Evolutionary conservation across 2,329 filamentous ascomycete species (phyloP), one percentile per base, ranked within the genome.

Genomic region (Colletotrichum higginsianum): DNA sequence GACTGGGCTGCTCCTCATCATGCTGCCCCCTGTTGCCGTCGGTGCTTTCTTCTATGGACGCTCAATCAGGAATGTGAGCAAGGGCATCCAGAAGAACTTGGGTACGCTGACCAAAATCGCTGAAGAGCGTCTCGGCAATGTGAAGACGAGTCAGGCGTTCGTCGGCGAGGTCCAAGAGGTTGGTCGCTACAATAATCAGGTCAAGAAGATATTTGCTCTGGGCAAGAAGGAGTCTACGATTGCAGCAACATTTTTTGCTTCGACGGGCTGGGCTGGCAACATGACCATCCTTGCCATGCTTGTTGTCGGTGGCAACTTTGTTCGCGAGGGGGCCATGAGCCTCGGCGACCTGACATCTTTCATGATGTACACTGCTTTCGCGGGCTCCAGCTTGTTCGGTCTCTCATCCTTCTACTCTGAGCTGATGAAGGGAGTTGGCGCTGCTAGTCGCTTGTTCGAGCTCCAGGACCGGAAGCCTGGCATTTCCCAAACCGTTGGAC

Each of bases 401-500:
- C 86, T 99, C 2, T 98, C 95, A 4, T 94, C 94, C 67, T 99
- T 99, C 84, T 99, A 98, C 82, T 98, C 95, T 0, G 96, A 99
- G 80, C 87, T 99, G 73, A 99, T 99, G 96, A 99, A 99, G 82
- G 97, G 97, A 52, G 96, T 98, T 4, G 96, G 97, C 77, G 96
- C 96, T 52, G 96, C 96, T n/a, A 97, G 93, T 78, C 93, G 96
- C 72, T 87, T 99, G 1, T 99, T 99, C 78, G 96, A 99, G 79
- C 88, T 99, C 7, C 95, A 98, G 80, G 96, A 99, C 80, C 92
- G 96, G 74, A 86, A 94, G 70, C 93, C 95, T 0, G 92, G 91
- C 2, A 97, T 98, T 73, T 92, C 92, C n/a, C 91, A 95, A 23
- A 99, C 97, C 0, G 91, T 92, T 63, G 96, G 96, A 74, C 80